Evolutionary conservation across 306 rosid species (phyloP), one percentile per base, ranked within the genome.

Genomic region (Hippophae gyantsensis): DNA sequence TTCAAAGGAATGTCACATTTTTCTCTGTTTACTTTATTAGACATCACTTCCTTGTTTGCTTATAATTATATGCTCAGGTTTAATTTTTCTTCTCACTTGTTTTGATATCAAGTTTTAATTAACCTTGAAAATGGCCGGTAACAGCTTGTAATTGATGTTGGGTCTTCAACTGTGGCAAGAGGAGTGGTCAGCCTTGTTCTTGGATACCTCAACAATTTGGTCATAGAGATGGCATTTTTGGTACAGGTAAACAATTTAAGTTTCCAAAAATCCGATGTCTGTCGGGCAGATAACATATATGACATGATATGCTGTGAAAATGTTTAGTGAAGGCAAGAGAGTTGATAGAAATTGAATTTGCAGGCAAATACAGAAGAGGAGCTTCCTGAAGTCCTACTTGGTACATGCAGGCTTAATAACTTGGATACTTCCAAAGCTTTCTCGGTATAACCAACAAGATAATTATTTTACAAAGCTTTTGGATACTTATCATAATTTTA

Each of bases 181-280:
- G 90, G 97, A 43, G 95, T 90, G 69, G 84, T 55, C n/a, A 86
- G 70, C 61, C 79, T 90, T 75, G 89, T 90, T 79, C 89, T 90
- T 68, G 97, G 97, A 50, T 90, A 84, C 80, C 81, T 90, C 51
- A 90, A 82, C 75, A 86, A 86, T 60, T 79, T 90, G 89, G 86
- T 90, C 48, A 75, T 86, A 67, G 97, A 90, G 79, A 74, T 90
- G 94, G 97, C 97, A 49, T 90, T 86, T 67, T 72, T 90, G 75
- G 79, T 90, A 67, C 95, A 86, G 95, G 97, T 90, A 59, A 13
- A 12, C 43, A 53, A n/a, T 43, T 7, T 32, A 32, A 32, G 38
- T 32, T 32, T 32, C 38, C 38, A 32, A 32, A 32, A 32, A 32
- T 32, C 38, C 38, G 38, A 32, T 32, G 38, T 32, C 38, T 2